Evolutionary conservation across 805 yeast genomes (phyloP).

Genomic region (Metschnikowia rubicola): DNA sequence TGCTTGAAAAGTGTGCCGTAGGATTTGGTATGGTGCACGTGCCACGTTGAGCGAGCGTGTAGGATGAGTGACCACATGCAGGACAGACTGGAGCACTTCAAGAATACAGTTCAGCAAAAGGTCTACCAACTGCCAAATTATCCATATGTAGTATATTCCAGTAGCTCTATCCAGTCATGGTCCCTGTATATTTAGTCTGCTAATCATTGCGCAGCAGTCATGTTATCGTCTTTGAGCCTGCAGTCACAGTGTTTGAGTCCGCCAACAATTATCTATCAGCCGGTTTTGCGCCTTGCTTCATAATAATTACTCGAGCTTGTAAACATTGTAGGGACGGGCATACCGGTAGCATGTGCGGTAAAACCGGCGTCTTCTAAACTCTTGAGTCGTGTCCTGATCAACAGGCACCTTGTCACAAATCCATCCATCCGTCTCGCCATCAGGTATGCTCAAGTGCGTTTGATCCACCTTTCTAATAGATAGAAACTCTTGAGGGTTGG

Average conservation of each 20-base stretch:
- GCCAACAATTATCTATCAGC: no score
- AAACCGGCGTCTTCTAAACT: slow-evolving; percentile 58
- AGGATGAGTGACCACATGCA: neutral
- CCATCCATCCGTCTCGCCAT: slow-evolving; percentile 46
- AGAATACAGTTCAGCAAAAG: no score
- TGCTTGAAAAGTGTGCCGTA: neutral
- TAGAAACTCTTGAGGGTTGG: slow-evolving; percentile 51
- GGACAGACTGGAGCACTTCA: no score
- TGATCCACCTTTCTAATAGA: slow-evolving; percentile 34
- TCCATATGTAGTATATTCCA: no score
- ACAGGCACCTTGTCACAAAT: slow-evolving; percentile 38
- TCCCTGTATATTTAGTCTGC: no score
- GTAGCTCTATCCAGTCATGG: no score
- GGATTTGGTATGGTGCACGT: neutral
- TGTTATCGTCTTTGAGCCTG: no score
- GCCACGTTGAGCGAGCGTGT: neutral
- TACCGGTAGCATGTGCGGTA: slow-evolving; percentile 51
- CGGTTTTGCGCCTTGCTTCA: neutral
- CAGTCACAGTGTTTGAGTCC: no score
- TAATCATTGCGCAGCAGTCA: no score
- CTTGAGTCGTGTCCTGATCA: slow-evolving; percentile 35
- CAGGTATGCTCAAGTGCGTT: slow-evolving; percentile 22
- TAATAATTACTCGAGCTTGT: slow-evolving; percentile 4
- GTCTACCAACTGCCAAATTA: no score
- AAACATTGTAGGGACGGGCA: slow-evolving; percentile 13